Evolutionary conservation across 768 basidiomycete genomes (phyloP), one percentile per base, ranked within the genome.

Genomic region (Dictyophora rubrovolvata): DNA sequence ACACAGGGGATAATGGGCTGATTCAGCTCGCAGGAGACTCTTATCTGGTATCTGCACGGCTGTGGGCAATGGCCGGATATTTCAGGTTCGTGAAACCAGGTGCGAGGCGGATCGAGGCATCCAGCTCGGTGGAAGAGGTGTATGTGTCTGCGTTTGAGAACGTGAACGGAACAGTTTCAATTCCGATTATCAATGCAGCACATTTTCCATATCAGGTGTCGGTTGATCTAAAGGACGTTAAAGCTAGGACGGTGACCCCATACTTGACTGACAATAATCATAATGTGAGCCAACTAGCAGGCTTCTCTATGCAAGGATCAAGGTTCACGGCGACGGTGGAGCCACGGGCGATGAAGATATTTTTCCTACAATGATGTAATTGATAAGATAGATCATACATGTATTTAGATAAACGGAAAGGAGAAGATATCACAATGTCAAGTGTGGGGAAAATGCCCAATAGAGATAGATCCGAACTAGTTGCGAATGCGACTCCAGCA

Each of bases 21-120:
- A 51, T 61, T 22, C 21, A 42, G 20, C 56, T 37, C 22, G 35
- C 28, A n/a, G 55, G 55, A 16, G 53, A 48, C n/a, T 51, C 35
- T n/a, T 22, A 46, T 16, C 37, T 48, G 17, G 48, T 56, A 10
- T 58, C 56, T 11, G 53, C 50, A n/a, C 55, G 60, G 11, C 55
- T 58, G 5, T 61, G 60, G 60, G 60, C 60, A 12, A 56, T 61
- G 23, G 60, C 60, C n/a, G 20, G 33, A 37, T 61, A 56, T 55
- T 57, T 51, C 22, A 48, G 60, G 20, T 61, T 37, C 56, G 55
- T 61, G 33, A 48, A 56, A 11, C 60, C 60, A 28, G 60, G 60
- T n/a, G 60, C 60, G 18, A 48, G 50, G 14, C 55, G 60, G 6
- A 48, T 61, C 1, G n/a, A 21, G 11, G 57, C 60, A 10, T 22